Percentiles rank a stretch among this genome's conserved stretches.
Evolutionary conservation across 2,329 filamentous ascomycete genomes (phyloP).

Genomic region (Paraphoma sp.): DNA sequence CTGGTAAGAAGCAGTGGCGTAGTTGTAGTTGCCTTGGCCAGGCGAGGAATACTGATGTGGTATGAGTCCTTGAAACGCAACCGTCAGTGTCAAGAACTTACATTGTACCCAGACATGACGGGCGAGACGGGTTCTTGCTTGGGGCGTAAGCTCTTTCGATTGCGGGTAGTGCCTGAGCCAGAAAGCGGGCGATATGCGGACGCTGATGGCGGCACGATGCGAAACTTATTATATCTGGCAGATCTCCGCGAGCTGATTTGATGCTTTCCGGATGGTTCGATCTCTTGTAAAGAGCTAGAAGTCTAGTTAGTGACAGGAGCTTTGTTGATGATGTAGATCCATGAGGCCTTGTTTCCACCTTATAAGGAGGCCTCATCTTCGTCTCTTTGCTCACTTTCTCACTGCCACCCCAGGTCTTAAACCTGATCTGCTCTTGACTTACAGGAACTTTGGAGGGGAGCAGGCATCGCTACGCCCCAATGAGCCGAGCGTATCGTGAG

Average conservation of each 20-base stretch:
- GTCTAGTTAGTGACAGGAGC: conserved; percentile 3
- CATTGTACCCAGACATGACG: conserved; percentile 34
- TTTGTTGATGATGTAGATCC: background rate
- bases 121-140: conserved; percentile 25
- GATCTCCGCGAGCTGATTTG: conserved; percentile 4
- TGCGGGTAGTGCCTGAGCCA: conserved; percentile 14
- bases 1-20: conserved; percentile 16
- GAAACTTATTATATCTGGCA: conserved; percentile 13
- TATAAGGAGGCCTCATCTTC: conserved; percentile 14
- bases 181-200: conserved; percentile 21
- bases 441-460: conserved; percentile 18
- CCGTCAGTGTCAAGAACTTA: conserved; percentile 7
- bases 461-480: conserved; percentile 16
- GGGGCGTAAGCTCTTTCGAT: conserved; percentile 16
- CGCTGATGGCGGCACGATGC: conserved; percentile 13
- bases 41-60: conserved; percentile 25
- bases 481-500: conserved; percentile 12
- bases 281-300: conserved; percentile 12
- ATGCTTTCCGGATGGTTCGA: background rate
- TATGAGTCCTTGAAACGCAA: conserved; percentile 1
- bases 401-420: conserved; percentile 25
- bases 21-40: conserved; percentile 27
- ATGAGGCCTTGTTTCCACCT: conserved; percentile 6
- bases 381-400: conserved; percentile 4
- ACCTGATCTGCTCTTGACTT: conserved; percentile 9